phyloP scores from a whole-genome alignment of 2,329 filamentous ascomycete species.

The Sclerotinia spermophila region DNA sequence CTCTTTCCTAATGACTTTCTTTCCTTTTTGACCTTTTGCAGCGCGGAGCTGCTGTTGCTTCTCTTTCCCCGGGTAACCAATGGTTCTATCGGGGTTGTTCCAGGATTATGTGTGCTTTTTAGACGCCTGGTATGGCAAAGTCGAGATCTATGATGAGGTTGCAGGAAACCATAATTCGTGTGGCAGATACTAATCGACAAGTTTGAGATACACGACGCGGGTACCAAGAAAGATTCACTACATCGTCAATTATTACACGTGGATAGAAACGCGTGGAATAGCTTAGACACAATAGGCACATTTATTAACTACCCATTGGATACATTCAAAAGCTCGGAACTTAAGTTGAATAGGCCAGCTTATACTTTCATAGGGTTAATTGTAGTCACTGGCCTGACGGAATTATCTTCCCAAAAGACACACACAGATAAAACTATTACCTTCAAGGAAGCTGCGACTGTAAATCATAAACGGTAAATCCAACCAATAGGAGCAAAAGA shows the following conservation, averaged over 20 bases:
- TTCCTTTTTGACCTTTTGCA: background rate
- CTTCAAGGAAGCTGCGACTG: too few species aligned
- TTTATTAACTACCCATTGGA: too few species aligned
- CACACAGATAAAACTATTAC: too few species aligned
- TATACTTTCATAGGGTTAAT: too few species aligned
- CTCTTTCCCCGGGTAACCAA: background rate
- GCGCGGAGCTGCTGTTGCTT: background rate
- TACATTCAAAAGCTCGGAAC: too few species aligned
- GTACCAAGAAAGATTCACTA: background rate
- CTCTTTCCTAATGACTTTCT: background rate
- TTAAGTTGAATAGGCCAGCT: too few species aligned
- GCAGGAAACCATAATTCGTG: background rate
- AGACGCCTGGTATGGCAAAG: background rate
- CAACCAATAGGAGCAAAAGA: too few species aligned
- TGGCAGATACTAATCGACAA: background rate
- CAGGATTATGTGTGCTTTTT: background rate
- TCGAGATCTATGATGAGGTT: background rate
- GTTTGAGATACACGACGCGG: background rate
- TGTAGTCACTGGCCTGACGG: too few species aligned
- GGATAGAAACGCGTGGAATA: background rate
- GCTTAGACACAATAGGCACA: too few species aligned
- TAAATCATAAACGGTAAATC: too few species aligned
- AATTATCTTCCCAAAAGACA: too few species aligned
- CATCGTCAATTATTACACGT: background rate
- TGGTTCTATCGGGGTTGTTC: background rate